Conservation (phyloP, 2,329 filamentous ascomycete species). For the Aspergillus glaucus region DNA sequence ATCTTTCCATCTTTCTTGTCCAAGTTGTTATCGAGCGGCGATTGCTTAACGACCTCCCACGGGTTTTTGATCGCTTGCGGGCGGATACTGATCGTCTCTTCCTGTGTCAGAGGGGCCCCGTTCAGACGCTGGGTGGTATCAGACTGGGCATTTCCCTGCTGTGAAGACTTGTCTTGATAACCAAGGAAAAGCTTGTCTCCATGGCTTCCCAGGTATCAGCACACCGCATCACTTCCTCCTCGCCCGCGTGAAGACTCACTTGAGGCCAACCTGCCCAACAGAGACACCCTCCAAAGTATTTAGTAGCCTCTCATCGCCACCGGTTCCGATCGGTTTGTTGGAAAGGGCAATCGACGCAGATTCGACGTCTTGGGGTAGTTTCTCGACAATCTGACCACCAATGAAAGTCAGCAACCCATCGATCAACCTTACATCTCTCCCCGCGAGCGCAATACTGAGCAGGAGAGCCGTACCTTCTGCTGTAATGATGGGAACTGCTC, state of each 20-base stretch:
- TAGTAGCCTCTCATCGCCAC: conserved; percentile 50
- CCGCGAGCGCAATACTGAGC: background rate
- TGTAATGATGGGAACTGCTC: conserved; percentile 62
- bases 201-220: conserved; percentile 51
- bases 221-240: background rate
- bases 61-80: conserved; percentile 69
- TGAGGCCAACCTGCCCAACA: conserved; percentile 53
- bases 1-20: conserved; percentile 92
- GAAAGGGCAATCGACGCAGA: conserved; percentile 52
- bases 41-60: conserved; percentile 89
- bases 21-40: conserved; percentile 74
- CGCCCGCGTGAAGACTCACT: conserved; percentile 32
- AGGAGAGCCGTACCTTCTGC: conserved; percentile 30
- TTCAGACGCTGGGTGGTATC: conserved; percentile 30
- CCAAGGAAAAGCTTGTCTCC: conserved; percentile 86
- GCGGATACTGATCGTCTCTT: conserved; percentile 56
- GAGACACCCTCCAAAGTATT: conserved; percentile 48
- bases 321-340: conserved; percentile 53
- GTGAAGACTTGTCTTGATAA: conserved; percentile 57
- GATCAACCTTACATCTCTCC: background rate
- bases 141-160: conserved; percentile 38
- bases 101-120: conserved; percentile 27
- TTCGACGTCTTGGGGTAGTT: conserved; percentile 52
- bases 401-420: conserved; percentile 6
- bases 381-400: conserved; percentile 46